Conservation (phyloP, 441 rosid species). For the Pelargonium fulgidum region DNA sequence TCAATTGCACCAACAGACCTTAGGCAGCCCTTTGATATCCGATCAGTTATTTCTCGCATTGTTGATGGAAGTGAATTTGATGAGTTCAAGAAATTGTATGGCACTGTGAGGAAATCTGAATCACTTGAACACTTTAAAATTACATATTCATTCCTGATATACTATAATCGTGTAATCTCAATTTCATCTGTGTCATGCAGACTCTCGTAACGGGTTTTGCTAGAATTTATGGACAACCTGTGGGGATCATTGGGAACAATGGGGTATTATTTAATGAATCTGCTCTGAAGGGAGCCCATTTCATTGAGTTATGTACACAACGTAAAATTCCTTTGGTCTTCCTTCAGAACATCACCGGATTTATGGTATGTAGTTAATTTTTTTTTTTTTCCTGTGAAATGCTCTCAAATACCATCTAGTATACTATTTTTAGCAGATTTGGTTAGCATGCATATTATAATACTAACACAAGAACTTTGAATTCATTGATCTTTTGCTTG, state of each 20-base stretch:
- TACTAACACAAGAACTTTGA: too few relatives aligned
- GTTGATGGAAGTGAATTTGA: conserved; percentile 96
- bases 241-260: conserved; percentile 87
- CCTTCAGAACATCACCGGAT: conserved; percentile 94
- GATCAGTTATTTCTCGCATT: conserved; percentile 80
- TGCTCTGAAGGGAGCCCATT: conserved; percentile 92
- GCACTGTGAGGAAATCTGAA: conserved; percentile 63
- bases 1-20: conserved; percentile 89
- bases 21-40: conserved; percentile 82
- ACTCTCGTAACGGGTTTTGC: conserved; percentile 92
- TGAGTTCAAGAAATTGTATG: conserved; percentile 93
- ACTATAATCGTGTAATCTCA: conserved; percentile 14
- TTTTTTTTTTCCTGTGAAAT: neutral
- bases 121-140: conserved; percentile 14
- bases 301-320: conserved; percentile 80
- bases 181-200: conserved; percentile 35
- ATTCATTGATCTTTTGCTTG: too few relatives aligned
- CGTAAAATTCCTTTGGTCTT: conserved; percentile 85
- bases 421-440: too few relatives aligned
- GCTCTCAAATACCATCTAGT: conserved; percentile 2
- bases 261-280: conserved; percentile 91
- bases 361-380: conserved; percentile 54
- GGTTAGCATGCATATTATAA: too few relatives aligned
- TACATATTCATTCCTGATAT: conserved; percentile 10
- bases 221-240: conserved; percentile 72